Evolutionary conservation across 1,139 yeast species (phyloP), one percentile per base, ranked within the genome.

Genomic region (Candida sp.): DNA sequence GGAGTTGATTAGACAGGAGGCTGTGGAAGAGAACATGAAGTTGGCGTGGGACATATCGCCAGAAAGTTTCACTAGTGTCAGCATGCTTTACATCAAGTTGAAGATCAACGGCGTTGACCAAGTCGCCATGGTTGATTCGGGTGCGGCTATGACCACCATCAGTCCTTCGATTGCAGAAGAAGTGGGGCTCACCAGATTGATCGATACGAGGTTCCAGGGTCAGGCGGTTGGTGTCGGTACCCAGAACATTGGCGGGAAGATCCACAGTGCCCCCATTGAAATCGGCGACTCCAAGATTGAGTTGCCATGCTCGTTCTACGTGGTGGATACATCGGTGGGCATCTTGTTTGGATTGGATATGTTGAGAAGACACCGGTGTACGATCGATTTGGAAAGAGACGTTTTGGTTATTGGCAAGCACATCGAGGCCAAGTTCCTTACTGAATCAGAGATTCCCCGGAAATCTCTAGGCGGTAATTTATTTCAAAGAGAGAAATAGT

Each of bases 101-200:
- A 85, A 83, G 54, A 88, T 94, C 27, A 92, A 93, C 62, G 94
- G 96, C 0, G 78, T 80, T 46, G 84, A 86, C 26, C 89, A 92
- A 7, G 90, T 90, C 66, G 98, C 98, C 0, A 90, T 94, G 73
- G 96, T 94, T 8, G 99, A 94, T 66, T 85, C 98, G 0, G 99
- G 99, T 2, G 99, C 99, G 0, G 98, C 92, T 67, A 78, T 85
- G 41, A 92, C 99, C 0, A 87, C 93, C 47, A 88, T 78, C n/a
- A 85, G 92, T 23, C 89, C 96, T 1, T 71, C 75, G 42, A 76
- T 94, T 58, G 97, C 96, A 0, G 88, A 87, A 56, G 73, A 76
- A 51, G 84, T 94, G 49, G 90, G 90, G 0, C 72, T 94, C 42
- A 72, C 85, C 26, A 83, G 88, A 58, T 72, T 92, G 49, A 84